A percentile compares a stretch with the other conserved stretches of the same genome.
Evolutionary conservation across 352 stramenopile species (phyloP).

Genomic region (Bremia lactucae): DNA sequence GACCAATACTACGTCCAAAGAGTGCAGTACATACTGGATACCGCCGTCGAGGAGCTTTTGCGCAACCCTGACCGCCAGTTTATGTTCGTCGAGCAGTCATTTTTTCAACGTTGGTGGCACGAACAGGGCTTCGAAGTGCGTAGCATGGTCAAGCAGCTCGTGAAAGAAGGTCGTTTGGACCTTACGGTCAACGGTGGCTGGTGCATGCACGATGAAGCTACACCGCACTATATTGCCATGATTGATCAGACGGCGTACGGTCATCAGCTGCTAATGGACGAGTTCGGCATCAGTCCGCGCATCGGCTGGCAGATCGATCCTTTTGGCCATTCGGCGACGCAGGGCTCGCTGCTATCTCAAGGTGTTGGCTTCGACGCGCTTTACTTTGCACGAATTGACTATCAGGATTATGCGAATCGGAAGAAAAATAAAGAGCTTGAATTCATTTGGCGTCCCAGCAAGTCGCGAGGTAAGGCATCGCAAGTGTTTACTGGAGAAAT

Average conservation of each 20-base stretch:
- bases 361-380: conserved; percentile 92
- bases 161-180: conserved; percentile 86
- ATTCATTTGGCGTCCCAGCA: conserved; percentile 91
- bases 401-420: conserved; percentile 90
- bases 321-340: conserved; percentile 89
- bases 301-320: conserved; percentile 98
- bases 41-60: conserved; percentile 79
- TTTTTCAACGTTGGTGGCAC: conserved; percentile 96
- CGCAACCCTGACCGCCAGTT: conserved; percentile 88
- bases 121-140: conserved; percentile 75
- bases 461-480: conserved; percentile 68
- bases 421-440: conserved; percentile 85
- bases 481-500: conserved; percentile 86
- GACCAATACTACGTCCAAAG: conserved; percentile 94
- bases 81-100: conserved; percentile 92
- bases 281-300: conserved; percentile 90
- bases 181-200: conserved; percentile 94
- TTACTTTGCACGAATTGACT: conserved; percentile 97
- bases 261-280: conserved; percentile 88
- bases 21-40: conserved; percentile 94
- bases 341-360: conserved; percentile 86
- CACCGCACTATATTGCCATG: conserved; percentile 94
- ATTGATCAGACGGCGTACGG: conserved; percentile 97
- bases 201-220: conserved; percentile 98
- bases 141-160: conserved; percentile 70